Base-by-base conservation (phyloP, 768 basidiomycete species). In the Calocera cornea region DNA sequence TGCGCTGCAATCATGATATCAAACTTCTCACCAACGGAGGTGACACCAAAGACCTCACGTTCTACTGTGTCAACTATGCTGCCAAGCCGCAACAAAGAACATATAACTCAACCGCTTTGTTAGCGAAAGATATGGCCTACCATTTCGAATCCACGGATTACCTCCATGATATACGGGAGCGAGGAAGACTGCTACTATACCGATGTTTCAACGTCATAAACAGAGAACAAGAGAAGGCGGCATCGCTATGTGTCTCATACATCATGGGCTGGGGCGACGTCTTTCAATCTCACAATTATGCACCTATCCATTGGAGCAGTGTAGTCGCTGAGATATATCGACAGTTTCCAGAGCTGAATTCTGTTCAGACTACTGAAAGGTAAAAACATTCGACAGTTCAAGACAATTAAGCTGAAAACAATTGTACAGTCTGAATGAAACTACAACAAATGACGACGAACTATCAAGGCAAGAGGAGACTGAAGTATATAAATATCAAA, bases 181-280 rank as follows among this genome's bases (percentile, higher is more conserved):
- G 65, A 1, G 75, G 79, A 1, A 64, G 72, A 0, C 31, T 78
- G 0, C 67, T 81, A 0, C 36, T 82, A 0, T 78, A 78, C 38
- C 69, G 74, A 0, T 44, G 78, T 0, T 69, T 75, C 1, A 67
- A 81, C 69, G 68, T 74, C 0, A 67, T 81, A 0, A 81, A 77
- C 54, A 44, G 69, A 0, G 75, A 80, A 50, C 79, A 80, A 65
- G 81, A 82, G 44, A 41, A 79, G 0, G 68, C 75, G 0, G 79
- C 71, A 0, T 78, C 78, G 0, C 75, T 78, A 76, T 77, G 81
- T 0, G 75, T 80, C 0, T 73, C 73, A 0, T 80, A 81, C 50
- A 71, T 83, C 0, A 80, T 82, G 80, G 79, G 78, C 1, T 81
- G 78, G 79, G 79, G 78, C 0, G 79, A 83, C 64, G 38, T 31